Conservation (phyloP, 2,329 filamentous ascomycete genomes). For the Ceratocystis lukuohia region DNA sequence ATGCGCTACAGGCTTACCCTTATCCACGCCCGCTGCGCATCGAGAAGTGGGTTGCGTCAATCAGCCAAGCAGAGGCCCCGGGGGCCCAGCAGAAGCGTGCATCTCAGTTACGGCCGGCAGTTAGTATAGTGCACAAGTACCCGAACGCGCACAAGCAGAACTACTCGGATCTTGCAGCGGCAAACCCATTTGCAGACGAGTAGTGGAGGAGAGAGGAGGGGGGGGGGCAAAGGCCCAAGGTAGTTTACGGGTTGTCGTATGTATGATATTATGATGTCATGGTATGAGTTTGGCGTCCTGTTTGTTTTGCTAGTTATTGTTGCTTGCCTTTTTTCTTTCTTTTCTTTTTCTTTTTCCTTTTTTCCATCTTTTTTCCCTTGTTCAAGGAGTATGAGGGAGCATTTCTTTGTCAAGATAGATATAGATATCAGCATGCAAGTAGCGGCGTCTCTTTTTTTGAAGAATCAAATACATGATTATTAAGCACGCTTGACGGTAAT, state of each 20-base stretch:
- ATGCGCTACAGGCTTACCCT: neutral
- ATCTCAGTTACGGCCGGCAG: neutral
- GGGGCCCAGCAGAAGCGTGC: neutral
- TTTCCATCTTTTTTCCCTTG: neutral
- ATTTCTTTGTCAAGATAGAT: neutral
- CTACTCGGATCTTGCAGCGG: slow-evolving; percentile 19
- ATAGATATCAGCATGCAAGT: neutral
- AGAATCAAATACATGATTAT: neutral
- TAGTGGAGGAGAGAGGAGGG: neutral
- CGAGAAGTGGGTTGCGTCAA: slow-evolving; percentile 15
- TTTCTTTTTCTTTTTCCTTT: no score
- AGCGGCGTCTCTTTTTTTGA: neutral
- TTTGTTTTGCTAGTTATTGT: neutral
- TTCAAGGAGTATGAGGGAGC: neutral
- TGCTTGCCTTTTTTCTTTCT: no score
- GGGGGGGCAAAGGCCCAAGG: neutral
- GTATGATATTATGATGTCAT: slow-evolving; percentile 1
- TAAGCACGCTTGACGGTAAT: neutral
- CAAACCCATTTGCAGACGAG: slow-evolving; percentile 18
- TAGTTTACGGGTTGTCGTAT: neutral
- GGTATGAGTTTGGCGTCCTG: neutral
- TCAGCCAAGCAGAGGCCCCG: slow-evolving; percentile 8
- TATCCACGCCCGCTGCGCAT: slow-evolving; percentile 11
- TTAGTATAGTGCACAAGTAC: slow-evolving; percentile 19
- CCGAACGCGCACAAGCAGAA: slow-evolving; percentile 20